Base-by-base conservation (phyloP, 2,329 filamentous ascomycete genomes). In the Thermoascus crustaceus region DNA sequence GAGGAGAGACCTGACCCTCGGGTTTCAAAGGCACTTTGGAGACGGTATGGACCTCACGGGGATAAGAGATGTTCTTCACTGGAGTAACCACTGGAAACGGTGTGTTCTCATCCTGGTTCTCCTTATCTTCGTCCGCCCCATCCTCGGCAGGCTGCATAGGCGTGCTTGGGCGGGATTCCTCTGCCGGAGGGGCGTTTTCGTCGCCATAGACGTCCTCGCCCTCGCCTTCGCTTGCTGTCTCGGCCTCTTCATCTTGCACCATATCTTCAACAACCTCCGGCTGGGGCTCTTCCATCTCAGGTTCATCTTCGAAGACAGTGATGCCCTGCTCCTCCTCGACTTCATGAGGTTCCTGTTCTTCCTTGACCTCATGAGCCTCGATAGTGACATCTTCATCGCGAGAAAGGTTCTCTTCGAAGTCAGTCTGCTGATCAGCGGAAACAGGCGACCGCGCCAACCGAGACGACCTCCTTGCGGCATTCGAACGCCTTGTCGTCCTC, bases 21-120 rank as follows among this genome's bases (percentile, higher is more conserved):
- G 77, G 68, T 57, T 85, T 85, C 25, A 88, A 62, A 1, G 83
- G 82, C 4, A 88, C 76, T 60, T 87, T 88, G 17, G 80, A 83
- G 0, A 84, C 78, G 0, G 84, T 88, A 55, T 83, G 76, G 43
- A 81, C 75, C n/a, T 71, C 64, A 27, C 67, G 66, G 37, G 69
- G 67, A n/a, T 58, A 62, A 63, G 59, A 10, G 51, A 50, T 5
- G 46, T 41, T 30, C 75, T 71, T n/a, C 32, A 70, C 61, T 0
- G 80, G 80, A 1, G 80, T 83, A 5, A 68, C 61, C 1, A 74
- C 75, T 20, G 51, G 47, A 20, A 52, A 45, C 32, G 47, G 29
- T 17, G 35, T 38, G 7, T 41, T 10, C 9, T 13, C 24, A 3
- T 39, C 32, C 4, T 41, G 35, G 26, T 58, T 57, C 35, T 59